Conservation (phyloP, 2,329 filamentous ascomycete genomes). For the Penicillium sclerotigenum region DNA sequence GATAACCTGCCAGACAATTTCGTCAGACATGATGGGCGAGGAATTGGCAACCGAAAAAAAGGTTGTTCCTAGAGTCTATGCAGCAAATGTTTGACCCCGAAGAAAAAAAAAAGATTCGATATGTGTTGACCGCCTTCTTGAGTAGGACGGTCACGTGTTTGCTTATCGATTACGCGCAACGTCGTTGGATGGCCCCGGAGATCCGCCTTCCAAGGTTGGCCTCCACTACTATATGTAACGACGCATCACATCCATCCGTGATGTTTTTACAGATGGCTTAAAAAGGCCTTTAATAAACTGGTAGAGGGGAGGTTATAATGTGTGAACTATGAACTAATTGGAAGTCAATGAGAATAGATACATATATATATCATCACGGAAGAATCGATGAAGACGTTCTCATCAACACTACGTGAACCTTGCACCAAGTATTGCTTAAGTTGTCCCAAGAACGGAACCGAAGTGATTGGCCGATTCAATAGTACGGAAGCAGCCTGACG, state of each 20-base stretch:
- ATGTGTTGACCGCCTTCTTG: slow-evolving; percentile 1
- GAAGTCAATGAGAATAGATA: no score
- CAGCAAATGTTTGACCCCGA: slow-evolving; percentile 2
- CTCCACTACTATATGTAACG: neutral
- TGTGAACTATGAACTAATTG: no score
- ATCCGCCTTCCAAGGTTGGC: neutral
- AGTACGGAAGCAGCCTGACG: neutral
- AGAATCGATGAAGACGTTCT: neutral
- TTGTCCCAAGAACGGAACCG: neutral
- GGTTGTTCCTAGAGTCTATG: neutral
- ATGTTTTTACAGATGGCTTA: no score
- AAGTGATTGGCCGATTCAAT: neutral
- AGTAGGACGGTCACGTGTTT: slow-evolving; percentile 26
- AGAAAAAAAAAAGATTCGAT: slow-evolving; percentile 8
- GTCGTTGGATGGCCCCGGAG: neutral
- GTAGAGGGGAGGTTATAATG: neutral
- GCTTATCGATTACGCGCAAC: slow-evolving; percentile 31
- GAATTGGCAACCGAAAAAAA: slow-evolving; percentile 9
- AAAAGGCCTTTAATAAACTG: neutral
- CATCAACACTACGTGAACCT: neutral
- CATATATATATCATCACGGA: neutral
- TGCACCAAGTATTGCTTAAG: neutral
- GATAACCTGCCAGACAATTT: slow-evolving; percentile 96
- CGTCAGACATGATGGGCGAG: slow-evolving; percentile 64
- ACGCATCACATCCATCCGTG: neutral